phyloP scores from a whole-genome alignment of 1,284 basidiomycete species.

The Sphaerobolus stellatus region DNA sequence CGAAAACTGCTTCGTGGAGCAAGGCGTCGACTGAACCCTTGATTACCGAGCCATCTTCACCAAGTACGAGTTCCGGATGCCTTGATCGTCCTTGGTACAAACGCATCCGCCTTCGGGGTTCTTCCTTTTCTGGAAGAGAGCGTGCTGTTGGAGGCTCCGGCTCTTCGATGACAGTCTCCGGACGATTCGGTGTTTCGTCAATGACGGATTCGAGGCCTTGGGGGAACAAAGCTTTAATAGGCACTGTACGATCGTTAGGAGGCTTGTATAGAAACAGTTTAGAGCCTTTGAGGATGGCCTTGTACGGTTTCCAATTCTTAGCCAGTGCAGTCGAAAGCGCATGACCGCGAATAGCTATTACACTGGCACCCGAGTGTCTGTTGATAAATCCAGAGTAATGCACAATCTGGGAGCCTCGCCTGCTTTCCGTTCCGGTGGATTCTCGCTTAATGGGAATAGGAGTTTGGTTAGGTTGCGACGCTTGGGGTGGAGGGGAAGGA shows the following conservation, averaged over 20 bases:
- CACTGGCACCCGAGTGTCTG: conserved; percentile 42
- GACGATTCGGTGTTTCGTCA: conserved; percentile 43
- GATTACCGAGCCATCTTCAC: conserved; percentile 44
- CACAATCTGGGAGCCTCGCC: conserved; percentile 73
- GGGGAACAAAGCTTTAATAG: conserved; percentile 72
- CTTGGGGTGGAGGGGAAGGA: not conserved
- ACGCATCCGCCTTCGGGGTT: conserved; percentile 50
- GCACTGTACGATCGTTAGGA: conserved; percentile 60
- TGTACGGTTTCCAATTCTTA: conserved; percentile 82
- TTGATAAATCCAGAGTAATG: conserved; percentile 74
- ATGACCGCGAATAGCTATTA: conserved; percentile 38
- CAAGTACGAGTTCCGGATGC: conserved; percentile 65
- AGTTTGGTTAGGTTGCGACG: not conserved
- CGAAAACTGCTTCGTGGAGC: conserved; percentile 76
- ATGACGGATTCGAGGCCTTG: conserved; percentile 54
- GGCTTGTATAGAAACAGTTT: conserved; percentile 84
- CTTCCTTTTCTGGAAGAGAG: conserved; percentile 26
- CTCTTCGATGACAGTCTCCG: conserved; percentile 15
- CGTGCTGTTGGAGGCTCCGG: conserved; percentile 25
- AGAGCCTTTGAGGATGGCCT: conserved; percentile 74
- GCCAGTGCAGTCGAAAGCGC: conserved; percentile 37
- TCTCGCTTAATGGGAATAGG: conserved; percentile 35
- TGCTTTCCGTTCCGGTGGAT: conserved; percentile 32
- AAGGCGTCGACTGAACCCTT: conserved; percentile 74
- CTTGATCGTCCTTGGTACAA: conserved; percentile 76